Base-by-base conservation (phyloP, 352 stramenopile species). In the Phytophthora megakarya region DNA sequence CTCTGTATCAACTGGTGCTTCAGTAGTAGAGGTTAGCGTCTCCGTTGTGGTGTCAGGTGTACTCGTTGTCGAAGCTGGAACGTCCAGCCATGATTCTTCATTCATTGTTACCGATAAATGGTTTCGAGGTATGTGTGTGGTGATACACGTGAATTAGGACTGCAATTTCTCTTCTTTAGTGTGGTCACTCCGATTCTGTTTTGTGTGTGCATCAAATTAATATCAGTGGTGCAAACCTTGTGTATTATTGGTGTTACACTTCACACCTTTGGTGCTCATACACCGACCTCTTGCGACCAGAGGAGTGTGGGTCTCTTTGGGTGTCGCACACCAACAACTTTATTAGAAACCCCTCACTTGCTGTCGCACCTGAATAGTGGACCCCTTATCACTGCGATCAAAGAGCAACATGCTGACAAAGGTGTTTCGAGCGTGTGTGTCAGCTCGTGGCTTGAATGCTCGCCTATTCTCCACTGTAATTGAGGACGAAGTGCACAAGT, bases 401-500 rank as follows among this genome's bases (percentile, higher is more conserved):
- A 42, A 54, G n/a, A 43, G 33, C 18, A 70, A 44, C 13, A 75
- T 75, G 70, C 38, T 75, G 57, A 19, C 26, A 15, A 65, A 65
- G 22, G 40, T 35, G 28, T 44, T 25, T 35, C 33, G 59, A 12
- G 5, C 26, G 12, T 49, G 18, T 21, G 39, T 39, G 23, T 39
- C 51, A 38, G 44, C 50, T 51, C 65, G 62, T 37, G 37, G 50
- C 37, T 28, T 28, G 40, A 52, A 18, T 53, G 58, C 42, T 30
- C 70, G 73, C 47, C 33, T 62, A 21, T 61, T 90, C 15, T 95
- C 84, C 11, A 93, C 84, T 2, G 84, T 95, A 21, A 75, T 89
- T 21, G 59, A 79, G 11, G 78, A 91, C 13, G 86, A 95, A 75
- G 86, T 95, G 35, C 74, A 70, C 63, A 95, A 95, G 69, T 95